A percentile compares a stretch with the other conserved stretches of the same genome.
Evolutionary conservation across 164 flowering plant genomes (phyloP).

Genomic region (Stephania yunnanensis): DNA sequence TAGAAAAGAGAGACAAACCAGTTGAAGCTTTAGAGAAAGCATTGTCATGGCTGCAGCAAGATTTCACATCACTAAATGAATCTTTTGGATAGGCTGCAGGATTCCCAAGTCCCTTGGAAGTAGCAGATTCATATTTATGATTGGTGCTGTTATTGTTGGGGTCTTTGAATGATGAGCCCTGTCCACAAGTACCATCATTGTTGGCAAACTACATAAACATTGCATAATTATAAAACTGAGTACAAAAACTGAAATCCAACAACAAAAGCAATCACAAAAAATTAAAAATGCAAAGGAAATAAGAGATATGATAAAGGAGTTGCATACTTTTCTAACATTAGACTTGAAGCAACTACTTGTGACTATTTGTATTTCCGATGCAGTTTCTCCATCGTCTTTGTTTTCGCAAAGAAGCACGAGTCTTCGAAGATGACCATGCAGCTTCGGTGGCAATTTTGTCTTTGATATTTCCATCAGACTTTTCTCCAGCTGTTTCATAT

Average conservation of each 20-base stretch:
- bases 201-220: too few relatives aligned
- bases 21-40: slow-evolving; percentile 27
- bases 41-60: slow-evolving; percentile 20
- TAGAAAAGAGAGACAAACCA: slow-evolving; percentile 22
- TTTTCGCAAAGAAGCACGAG: too few relatives aligned
- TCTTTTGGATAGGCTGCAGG: slow-evolving; percentile 19
- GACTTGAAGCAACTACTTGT: background rate
- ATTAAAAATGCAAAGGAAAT: background rate
- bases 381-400: background rate
- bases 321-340: slow-evolving; percentile 23
- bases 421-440: slow-evolving; percentile 21
- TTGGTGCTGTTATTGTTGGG: too few relatives aligned
- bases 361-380: slow-evolving; percentile 23
- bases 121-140: too few relatives aligned
- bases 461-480: slow-evolving; percentile 20
- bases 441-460: slow-evolving; percentile 19
- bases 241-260: too few relatives aligned
- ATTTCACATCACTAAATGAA: slow-evolving; percentile 17
- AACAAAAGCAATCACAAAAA: background rate
- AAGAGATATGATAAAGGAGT: background rate
- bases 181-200: too few relatives aligned
- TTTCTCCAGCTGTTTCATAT: slow-evolving; percentile 30
- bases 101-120: slow-evolving; percentile 7
- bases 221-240: too few relatives aligned
- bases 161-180: too few relatives aligned